Conservation (phyloP, 192 early-diverging fungal species). For the Umbelopsis ramanniana region DNA sequence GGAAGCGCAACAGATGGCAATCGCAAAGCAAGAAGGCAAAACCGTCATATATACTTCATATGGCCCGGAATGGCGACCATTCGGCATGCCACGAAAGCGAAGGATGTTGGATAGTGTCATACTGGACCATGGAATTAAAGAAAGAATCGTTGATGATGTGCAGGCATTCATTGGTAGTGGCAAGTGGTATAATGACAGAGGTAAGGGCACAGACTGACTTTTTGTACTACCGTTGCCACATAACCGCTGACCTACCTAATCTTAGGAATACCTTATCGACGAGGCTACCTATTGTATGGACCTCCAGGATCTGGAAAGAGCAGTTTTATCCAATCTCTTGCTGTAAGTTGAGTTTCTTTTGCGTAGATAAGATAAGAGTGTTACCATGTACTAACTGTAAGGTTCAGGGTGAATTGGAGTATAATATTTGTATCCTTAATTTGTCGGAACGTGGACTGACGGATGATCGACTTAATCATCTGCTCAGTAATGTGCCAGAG, state of each 20-base stretch:
- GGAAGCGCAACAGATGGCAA: conserved; percentile 81
- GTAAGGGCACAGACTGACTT: conserved; percentile 32
- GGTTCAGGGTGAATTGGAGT: conserved; percentile 69
- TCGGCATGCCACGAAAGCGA: conserved; percentile 89
- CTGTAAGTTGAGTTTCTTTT: conserved; percentile 36
- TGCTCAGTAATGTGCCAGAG: conserved; percentile 79
- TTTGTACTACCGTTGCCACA: conserved; percentile 12
- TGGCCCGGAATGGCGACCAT: conserved; percentile 96
- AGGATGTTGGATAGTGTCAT: conserved; percentile 74
- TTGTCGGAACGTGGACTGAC: conserved; percentile 81
- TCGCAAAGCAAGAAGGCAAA: conserved; percentile 91
- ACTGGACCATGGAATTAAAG: conserved; percentile 68
- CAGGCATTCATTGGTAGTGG: conserved; percentile 78
- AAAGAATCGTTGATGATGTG: conserved; percentile 72
- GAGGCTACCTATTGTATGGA: conserved; percentile 87
- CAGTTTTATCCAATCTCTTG: conserved; percentile 91
- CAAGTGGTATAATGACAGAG: conserved; percentile 82
- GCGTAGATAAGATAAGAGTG: neutral
- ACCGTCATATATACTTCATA: conserved; percentile 95
- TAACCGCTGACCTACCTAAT: neutral
- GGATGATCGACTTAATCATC: conserved; percentile 82
- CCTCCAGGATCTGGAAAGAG: conserved; percentile 92
- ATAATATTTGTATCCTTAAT: conserved; percentile 90
- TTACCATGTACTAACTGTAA: neutral
- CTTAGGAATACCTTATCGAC: conserved; percentile 83